phyloP scores from a whole-genome alignment of 2,329 filamentous ascomycete genomes.

The Pezicula rhizophila region DNA sequence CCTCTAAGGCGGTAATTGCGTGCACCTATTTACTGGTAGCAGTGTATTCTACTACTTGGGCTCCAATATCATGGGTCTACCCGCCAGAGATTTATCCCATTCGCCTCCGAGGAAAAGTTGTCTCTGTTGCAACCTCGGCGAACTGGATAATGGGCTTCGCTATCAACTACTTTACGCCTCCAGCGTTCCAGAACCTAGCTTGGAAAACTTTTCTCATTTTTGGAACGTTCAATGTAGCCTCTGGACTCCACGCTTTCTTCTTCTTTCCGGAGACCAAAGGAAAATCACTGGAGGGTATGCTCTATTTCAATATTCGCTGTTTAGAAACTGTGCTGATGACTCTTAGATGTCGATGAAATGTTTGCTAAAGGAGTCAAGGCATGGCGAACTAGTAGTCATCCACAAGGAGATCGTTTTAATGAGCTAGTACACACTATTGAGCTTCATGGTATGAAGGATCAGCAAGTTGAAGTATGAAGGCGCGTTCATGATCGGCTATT shows the following conservation, averaged over 20 bases:
- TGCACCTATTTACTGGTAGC: constrained; percentile 67
- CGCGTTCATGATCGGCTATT: too few species aligned
- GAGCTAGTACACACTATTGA: too few species aligned
- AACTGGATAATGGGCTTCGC: constrained; percentile 58
- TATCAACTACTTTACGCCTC: constrained; percentile 30
- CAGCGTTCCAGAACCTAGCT: constrained; percentile 44
- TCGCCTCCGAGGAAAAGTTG: constrained; percentile 62
- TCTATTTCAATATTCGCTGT: too few species aligned
- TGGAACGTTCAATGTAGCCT: constrained; percentile 61
- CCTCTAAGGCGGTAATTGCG: constrained; percentile 58
- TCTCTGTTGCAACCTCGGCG: constrained; percentile 64
- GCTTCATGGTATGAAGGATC: too few species aligned
- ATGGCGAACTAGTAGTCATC: too few species aligned
- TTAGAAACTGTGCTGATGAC: too few species aligned
- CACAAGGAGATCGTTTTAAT: too few species aligned
- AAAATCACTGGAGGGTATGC: too few species aligned
- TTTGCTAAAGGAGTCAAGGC: too few species aligned
- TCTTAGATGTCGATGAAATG: too few species aligned
- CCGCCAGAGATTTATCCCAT: constrained; percentile 61
- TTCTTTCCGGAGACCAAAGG: constrained; percentile 38
- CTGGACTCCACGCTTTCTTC: constrained; percentile 61
- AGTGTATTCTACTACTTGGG: constrained; percentile 55
- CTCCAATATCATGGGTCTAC: constrained; percentile 38
- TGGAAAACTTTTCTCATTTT: constrained; percentile 65
- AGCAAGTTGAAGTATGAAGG: too few species aligned